Conservation (phyloP, 2,329 filamentous ascomycete species). For the Neonectria coccinea region DNA sequence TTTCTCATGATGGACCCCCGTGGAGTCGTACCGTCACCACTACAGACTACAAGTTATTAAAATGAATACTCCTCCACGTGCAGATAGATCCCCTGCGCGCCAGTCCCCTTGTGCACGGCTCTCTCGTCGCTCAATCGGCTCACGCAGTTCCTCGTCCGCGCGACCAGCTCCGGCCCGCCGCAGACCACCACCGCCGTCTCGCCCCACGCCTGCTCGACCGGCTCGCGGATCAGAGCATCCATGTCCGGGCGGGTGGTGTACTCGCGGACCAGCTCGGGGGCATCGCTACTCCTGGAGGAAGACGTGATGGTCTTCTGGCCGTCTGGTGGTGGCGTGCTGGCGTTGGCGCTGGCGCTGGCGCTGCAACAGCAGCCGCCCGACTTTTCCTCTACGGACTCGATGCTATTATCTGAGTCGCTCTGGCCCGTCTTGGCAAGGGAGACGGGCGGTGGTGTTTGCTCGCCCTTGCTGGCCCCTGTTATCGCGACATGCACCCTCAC, state of each 20-base stretch:
- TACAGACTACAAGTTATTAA: slow-evolving; percentile 42
- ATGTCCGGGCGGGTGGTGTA: slow-evolving; percentile 64
- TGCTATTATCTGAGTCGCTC: slow-evolving; percentile 36
- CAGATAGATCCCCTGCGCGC: slow-evolving; percentile 71
- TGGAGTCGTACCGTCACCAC: not conserved
- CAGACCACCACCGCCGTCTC: slow-evolving; percentile 73
- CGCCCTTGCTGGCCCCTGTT: slow-evolving; percentile 51
- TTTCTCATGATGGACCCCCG: not conserved
- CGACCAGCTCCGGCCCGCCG: slow-evolving; percentile 67
- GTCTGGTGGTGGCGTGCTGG: slow-evolving; percentile 10
- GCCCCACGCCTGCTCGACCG: slow-evolving; percentile 69
- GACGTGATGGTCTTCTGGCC: slow-evolving; percentile 18
- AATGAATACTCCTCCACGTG: slow-evolving; percentile 72
- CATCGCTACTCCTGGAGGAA: slow-evolving; percentile 27
- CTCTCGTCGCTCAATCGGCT: slow-evolving; percentile 69
- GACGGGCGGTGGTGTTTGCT: slow-evolving; percentile 38
- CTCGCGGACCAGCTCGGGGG: slow-evolving; percentile 53
- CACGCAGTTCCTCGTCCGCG: slow-evolving; percentile 66
- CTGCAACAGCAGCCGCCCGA: slow-evolving; percentile 40
- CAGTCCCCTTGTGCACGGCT: slow-evolving; percentile 73
- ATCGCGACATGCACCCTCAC: slow-evolving; percentile 66
- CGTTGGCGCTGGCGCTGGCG: not conserved
- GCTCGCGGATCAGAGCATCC: slow-evolving; percentile 61
- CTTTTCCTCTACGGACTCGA: slow-evolving; percentile 32
- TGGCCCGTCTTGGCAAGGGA: slow-evolving; percentile 44